Evolutionary conservation across 371 early-diverging fungal species (phyloP), one percentile per base, ranked within the genome.

Genomic region (Circinella minor): DNA sequence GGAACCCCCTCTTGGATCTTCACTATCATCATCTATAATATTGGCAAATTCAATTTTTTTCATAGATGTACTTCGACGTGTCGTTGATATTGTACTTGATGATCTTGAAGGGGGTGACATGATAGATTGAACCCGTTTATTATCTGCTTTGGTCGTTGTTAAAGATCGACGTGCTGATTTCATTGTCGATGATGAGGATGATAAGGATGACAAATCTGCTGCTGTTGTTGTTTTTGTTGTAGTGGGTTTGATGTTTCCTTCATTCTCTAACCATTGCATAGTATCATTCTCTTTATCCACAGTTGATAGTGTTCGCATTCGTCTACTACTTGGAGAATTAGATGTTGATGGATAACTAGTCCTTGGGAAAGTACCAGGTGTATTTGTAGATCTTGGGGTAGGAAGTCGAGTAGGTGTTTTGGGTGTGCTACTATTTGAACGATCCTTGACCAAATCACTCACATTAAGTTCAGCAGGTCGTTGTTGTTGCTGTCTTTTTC

Each of bases 251-350:
- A 43, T 43, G 3, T 1, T 55, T 6, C 15, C 36, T 55, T 67
- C 67, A 27, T 36, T 68, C 17, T 67, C 72, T 13, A 37, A 14
- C 72, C 68, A 70, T 18, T 36, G 34, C 18, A 62, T 14, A 20
- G 69, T 47, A 4, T 65, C 60, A 4, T 61, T 55, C 3, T 54
- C 39, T 48, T 62, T 66, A 34, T 71, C 65, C 17, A 69, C 43
- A 14, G 71, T 55, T 4, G 71, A 73, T 9, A 70, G 61, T 38
- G 66, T 75, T 27, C 63, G 72, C 36, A 69, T 55, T 18, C 70
- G 70, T 36, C 57, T 71, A 36, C 51, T 55, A 48, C 37, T 61
- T n/a, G 73, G 63, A 37, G 36, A 15, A 34, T 49, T 34, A 38
- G 71, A 66, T 43, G 51, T 37, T 17, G 71, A 14, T 14, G 71